Evolutionary conservation across 495 filamentous ascomycete species (phyloP).

Genomic region (Podospora fimiseda): DNA sequence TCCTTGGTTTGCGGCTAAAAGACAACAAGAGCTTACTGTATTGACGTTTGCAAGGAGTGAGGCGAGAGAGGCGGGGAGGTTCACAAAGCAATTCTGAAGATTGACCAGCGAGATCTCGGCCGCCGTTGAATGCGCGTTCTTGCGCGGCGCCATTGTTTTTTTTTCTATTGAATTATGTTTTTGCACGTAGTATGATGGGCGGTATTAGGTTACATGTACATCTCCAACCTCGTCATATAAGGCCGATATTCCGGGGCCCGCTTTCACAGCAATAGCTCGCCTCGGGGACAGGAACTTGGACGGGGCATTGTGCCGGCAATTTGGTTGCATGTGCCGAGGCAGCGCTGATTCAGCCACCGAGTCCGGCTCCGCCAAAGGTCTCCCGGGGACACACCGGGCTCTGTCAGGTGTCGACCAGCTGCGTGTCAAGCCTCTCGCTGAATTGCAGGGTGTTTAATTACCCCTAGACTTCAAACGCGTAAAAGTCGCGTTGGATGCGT

Average conservation of each 20-base stretch:
- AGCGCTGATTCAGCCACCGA: constrained; percentile 2
- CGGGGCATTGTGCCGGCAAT: constrained; percentile 14
- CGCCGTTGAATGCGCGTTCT: constrained; percentile 58
- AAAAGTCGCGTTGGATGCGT: constrained; percentile 21
- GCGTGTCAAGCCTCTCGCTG: constrained; percentile 1
- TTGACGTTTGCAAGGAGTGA: constrained; percentile 79
- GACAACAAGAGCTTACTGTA: constrained; percentile 52
- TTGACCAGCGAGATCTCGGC: constrained; percentile 76
- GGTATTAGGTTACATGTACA: not conserved
- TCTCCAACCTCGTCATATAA: not conserved
- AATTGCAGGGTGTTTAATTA: constrained; percentile 9
- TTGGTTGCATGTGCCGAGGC: constrained; percentile 34
- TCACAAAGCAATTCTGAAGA: constrained; percentile 90
- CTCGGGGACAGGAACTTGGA: constrained; percentile 3
- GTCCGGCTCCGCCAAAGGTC: not conserved
- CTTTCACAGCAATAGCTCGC: not conserved
- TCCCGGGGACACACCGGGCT: not conserved
- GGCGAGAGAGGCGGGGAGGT: constrained; percentile 80
- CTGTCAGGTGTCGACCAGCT: constrained; percentile 7
- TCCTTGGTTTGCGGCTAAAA: not conserved
- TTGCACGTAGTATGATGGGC: too few relatives aligned
- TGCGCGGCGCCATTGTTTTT: constrained; percentile 60
- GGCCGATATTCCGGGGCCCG: not conserved
- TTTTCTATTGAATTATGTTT: too few relatives aligned
- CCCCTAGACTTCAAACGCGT: constrained; percentile 11